phyloP scores from a whole-genome alignment of 192 early-diverging fungal genomes.

The Podila minutissima region DNA sequence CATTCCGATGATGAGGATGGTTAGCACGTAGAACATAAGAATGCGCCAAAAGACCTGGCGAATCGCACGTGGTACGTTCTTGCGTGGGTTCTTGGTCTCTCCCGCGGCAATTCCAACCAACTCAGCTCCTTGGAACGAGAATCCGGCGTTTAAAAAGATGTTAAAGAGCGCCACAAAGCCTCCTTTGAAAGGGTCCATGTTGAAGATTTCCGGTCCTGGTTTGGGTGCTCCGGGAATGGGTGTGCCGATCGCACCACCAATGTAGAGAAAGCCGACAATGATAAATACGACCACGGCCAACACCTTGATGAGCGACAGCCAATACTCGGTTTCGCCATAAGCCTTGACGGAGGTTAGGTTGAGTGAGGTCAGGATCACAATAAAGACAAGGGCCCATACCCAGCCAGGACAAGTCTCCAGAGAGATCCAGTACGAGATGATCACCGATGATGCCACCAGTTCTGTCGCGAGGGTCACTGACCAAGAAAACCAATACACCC shows the following conservation, averaged over 20 bases:
- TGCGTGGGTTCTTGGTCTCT: conserved; percentile 82
- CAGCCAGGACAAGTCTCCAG: conserved; percentile 14
- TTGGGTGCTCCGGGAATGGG: conserved; percentile 50
- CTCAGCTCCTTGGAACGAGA: conserved; percentile 86
- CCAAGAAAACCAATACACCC: conserved; percentile 68
- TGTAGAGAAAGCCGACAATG: conserved; percentile 74
- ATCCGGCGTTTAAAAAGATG: conserved; percentile 77
- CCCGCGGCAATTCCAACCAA: conserved; percentile 88
- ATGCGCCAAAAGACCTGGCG: conserved; percentile 85
- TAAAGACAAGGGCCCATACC: conserved; percentile 37
- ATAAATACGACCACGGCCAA: conserved; percentile 80
- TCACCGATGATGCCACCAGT: conserved; percentile 77
- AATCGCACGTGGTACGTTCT: conserved; percentile 73
- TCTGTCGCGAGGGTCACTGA: conserved; percentile 77
- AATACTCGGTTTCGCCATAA: conserved; percentile 83
- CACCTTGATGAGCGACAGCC: conserved; percentile 81
- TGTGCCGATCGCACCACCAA: conserved; percentile 67
- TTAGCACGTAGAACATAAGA: conserved; percentile 81
- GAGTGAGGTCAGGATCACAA: conserved; percentile 66
- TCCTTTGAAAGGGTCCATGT: conserved; percentile 69
- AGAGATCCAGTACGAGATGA: conserved; percentile 71
- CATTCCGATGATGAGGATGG: conserved; percentile 84
- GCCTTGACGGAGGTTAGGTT: conserved; percentile 70
- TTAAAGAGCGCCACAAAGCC: conserved; percentile 67
- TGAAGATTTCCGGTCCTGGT: conserved; percentile 51